Evolutionary conservation across 2,329 filamentous ascomycete genomes (phyloP).

Genomic region (Pezicula rhizophila): DNA sequence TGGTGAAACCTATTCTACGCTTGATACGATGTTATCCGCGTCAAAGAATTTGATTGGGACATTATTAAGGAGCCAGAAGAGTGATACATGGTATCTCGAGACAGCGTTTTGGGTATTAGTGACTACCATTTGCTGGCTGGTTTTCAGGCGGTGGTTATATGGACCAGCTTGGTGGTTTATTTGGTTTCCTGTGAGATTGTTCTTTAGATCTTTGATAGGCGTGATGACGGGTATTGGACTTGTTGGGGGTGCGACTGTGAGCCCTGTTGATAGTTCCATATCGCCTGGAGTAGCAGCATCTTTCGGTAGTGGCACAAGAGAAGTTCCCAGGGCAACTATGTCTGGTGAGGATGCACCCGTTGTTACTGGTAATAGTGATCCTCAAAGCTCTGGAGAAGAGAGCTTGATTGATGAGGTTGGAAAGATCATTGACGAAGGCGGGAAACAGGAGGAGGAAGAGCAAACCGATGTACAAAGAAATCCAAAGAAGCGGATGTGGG

Average conservation of each 20-base stretch:
- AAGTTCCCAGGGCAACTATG: constrained; percentile 7
- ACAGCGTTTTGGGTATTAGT: constrained; percentile 79
- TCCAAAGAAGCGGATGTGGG: constrained; percentile 58
- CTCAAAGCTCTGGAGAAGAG: constrained; percentile 18
- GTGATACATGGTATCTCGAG: constrained; percentile 95
- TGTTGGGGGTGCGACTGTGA: constrained; percentile 21
- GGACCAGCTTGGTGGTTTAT: constrained; percentile 87
- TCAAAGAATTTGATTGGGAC: constrained; percentile 72
- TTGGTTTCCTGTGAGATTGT: constrained; percentile 69
- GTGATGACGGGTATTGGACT: constrained; percentile 47
- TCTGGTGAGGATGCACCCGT: constrained; percentile 32
- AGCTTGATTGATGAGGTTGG: constrained; percentile 47
- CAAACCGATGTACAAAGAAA: constrained; percentile 36
- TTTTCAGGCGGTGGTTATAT: constrained; percentile 80
- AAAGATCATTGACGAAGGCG: constrained; percentile 41
- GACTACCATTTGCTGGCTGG: constrained; percentile 73
- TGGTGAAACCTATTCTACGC: constrained; percentile 71
- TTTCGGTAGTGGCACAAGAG: constrained; percentile 16
- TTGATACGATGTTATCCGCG: constrained; percentile 70
- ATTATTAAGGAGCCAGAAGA: constrained; percentile 82
- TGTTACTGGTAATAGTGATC: constrained; percentile 38
- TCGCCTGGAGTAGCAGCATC: too few relatives aligned
- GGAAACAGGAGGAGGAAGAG: constrained; percentile 20
- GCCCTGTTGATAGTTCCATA: constrained; percentile 2
- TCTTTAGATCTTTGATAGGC: constrained; percentile 53